A percentile compares a stretch with the other conserved stretches of the same genome.
Evolutionary conservation across 208 protist species (phyloP).

Genomic region (Crithidia acanthocephali): DNA sequence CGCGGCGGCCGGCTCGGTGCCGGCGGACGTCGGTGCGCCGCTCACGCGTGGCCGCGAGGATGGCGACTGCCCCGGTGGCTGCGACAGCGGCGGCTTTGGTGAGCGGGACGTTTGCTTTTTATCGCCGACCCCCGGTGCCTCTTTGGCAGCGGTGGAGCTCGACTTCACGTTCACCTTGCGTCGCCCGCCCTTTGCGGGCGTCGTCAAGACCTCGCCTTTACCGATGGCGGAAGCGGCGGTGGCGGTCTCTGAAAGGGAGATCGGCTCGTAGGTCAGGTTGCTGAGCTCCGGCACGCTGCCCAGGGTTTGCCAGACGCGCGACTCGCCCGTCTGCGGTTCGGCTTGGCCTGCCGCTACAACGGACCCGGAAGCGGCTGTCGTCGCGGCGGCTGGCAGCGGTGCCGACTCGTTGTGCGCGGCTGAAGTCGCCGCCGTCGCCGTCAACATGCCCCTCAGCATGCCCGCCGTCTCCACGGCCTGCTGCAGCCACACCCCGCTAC

Average conservation of each 20-base stretch:
- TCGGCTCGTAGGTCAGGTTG: background rate
- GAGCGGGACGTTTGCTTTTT: background rate
- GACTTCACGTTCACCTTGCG: background rate
- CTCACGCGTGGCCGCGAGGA: slow-evolving; percentile 3
- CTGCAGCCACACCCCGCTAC: slow-evolving; percentile 20
- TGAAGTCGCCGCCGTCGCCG: background rate
- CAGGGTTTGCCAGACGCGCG: slow-evolving; percentile 6
- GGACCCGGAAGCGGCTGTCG: background rate
- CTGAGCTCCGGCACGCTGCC: slow-evolving; percentile 14
- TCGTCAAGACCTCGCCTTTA: background rate
- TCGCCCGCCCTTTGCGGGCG: background rate
- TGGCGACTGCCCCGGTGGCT: background rate
- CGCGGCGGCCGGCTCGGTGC: no score
- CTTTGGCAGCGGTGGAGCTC: background rate
- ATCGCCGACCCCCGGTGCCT: background rate
- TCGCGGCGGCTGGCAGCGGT: no score
- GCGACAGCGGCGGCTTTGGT: background rate
- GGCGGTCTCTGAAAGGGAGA: background rate
- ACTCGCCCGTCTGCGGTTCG: no score
- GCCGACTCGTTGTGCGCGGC: background rate
- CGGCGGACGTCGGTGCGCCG: background rate
- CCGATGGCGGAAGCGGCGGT: background rate
- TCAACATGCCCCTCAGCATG: background rate
- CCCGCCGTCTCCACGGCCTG: slow-evolving; percentile 5
- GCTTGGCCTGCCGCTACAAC: no score